Evolutionary conservation across 805 yeast species (phyloP).

Genomic region (Starmera quercuum): DNA sequence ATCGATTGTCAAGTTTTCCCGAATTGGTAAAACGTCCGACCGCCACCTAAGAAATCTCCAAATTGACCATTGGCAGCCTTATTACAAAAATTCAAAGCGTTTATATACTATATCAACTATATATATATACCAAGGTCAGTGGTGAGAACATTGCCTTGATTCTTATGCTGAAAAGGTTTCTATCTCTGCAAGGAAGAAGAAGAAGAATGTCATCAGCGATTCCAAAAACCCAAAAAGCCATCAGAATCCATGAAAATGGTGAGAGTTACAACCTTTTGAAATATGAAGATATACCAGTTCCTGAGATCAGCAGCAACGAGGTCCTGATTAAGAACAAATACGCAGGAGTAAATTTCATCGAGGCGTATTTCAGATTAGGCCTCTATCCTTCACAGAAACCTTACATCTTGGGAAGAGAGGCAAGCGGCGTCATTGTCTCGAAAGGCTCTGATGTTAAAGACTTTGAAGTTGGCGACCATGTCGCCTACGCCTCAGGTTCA

Average conservation of each 20-base stretch:
- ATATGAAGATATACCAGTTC: constrained; percentile 50
- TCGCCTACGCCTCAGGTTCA: constrained; percentile 43
- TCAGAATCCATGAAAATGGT: constrained; percentile 46
- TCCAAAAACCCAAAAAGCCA: constrained; percentile 51
- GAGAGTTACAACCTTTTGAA: constrained; percentile 48
- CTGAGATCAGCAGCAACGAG: constrained; percentile 46
- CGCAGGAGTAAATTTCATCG: constrained; percentile 80
- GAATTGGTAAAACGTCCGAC: no score
- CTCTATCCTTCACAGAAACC: constrained; percentile 61
- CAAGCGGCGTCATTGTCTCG: constrained; percentile 60
- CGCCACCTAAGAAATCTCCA: no score
- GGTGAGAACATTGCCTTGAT: no score
- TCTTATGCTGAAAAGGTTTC: no score
- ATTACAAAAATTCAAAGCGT: no score
- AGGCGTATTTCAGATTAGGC: constrained; percentile 76
- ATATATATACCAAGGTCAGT: no score
- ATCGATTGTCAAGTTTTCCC: no score
- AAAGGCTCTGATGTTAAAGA: constrained; percentile 51
- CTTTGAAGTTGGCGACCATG: constrained; percentile 61
- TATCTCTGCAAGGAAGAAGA: no score
- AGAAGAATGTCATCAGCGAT: constrained; percentile 22
- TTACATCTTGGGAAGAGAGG: constrained; percentile 63
- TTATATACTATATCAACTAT: no score
- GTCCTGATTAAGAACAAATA: constrained; percentile 65
- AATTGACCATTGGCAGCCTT: no score